Conservation (phyloP, 169 alveolate genomes). For the Ichthyophthirius multifiliis region DNA sequence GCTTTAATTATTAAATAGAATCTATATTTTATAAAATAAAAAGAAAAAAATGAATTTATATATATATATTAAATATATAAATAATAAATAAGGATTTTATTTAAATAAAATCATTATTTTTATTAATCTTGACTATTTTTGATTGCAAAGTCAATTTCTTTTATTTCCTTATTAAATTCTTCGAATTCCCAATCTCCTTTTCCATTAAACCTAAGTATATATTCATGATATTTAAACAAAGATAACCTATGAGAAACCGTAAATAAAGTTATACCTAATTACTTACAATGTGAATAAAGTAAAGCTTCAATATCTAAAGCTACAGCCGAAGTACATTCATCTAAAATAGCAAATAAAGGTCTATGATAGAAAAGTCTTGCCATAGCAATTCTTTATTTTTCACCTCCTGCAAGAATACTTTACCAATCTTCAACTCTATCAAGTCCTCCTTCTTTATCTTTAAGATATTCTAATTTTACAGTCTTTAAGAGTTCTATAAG, state of each 20-base stretch:
- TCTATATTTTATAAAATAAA: no score
- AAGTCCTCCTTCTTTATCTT: conserved; percentile 69
- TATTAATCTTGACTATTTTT: not conserved
- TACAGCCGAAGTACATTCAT: conserved; percentile 89
- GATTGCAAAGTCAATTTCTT: not conserved
- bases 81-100: no score
- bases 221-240: conserved; percentile 81
- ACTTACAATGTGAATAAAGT: conserved; percentile 66
- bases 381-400: conserved; percentile 89
- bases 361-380: conserved; percentile 85
- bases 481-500: conserved; percentile 53
- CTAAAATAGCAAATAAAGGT: conserved; percentile 79
- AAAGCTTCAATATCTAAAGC: conserved; percentile 79
- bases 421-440: conserved; percentile 69
- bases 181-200: conserved; percentile 40
- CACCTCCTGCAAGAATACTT: conserved; percentile 87
- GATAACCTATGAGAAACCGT: conserved; percentile 85
- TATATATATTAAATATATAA: no score
- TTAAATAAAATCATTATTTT: no score
- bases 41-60: no score
- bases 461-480: conserved; percentile 68
- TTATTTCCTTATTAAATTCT: not conserved
- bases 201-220: conserved; percentile 76
- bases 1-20: no score
- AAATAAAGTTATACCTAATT: conserved; percentile 76